These are phyloP conservation scores for Heritiera littoralis DNA, from an alignment of 345 rosid species.

Conservation along the genomic window DNA sequence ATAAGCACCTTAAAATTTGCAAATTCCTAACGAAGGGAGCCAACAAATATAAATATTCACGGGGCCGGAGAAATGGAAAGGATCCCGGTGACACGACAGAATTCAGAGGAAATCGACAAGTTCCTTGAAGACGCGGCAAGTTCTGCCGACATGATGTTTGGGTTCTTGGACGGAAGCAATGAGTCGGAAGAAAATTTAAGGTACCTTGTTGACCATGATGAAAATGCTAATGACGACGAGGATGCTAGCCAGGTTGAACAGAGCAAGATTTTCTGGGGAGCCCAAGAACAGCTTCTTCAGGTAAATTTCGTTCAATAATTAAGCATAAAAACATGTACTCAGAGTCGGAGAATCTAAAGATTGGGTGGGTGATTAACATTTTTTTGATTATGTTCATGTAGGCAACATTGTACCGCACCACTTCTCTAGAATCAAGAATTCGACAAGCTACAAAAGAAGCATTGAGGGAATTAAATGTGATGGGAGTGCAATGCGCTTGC, in stretches of 20 bases:
- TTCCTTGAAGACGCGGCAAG: slow-evolving; percentile 56
- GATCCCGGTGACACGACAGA: slow-evolving; percentile 32
- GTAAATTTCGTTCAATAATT: slow-evolving; percentile 33
- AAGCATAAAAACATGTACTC: not conserved
- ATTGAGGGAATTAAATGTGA: slow-evolving; percentile 38
- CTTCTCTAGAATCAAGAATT: slow-evolving; percentile 60
- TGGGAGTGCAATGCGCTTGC: slow-evolving; percentile 51
- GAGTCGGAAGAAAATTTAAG: slow-evolving; percentile 31
- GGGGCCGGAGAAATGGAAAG: slow-evolving; percentile 16
- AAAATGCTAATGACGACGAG: slow-evolving; percentile 33
- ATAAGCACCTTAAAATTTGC: not conserved
- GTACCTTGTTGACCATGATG: slow-evolving; percentile 21
- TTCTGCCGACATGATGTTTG: slow-evolving; percentile 60
- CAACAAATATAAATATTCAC: not conserved
- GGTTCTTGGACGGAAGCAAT: slow-evolving; percentile 46
- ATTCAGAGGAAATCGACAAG: slow-evolving; percentile 48
- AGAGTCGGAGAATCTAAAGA: not conserved
- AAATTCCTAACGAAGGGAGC: not conserved
- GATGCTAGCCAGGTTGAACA: slow-evolving; percentile 39
- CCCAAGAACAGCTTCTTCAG: slow-evolving; percentile 72
- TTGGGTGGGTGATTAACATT: not conserved
- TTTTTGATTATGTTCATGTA: slow-evolving; percentile 25
- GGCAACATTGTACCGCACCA: slow-evolving; percentile 69
- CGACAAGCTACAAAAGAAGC: slow-evolving; percentile 66
- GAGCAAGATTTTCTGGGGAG: slow-evolving; percentile 65